A percentile compares a stretch with the other conserved stretches of the same genome.
These are phyloP conservation scores for Penicillium cataractarum DNA, from an alignment of 495 filamentous ascomycete genomes.

Conservation along the genomic window DNA sequence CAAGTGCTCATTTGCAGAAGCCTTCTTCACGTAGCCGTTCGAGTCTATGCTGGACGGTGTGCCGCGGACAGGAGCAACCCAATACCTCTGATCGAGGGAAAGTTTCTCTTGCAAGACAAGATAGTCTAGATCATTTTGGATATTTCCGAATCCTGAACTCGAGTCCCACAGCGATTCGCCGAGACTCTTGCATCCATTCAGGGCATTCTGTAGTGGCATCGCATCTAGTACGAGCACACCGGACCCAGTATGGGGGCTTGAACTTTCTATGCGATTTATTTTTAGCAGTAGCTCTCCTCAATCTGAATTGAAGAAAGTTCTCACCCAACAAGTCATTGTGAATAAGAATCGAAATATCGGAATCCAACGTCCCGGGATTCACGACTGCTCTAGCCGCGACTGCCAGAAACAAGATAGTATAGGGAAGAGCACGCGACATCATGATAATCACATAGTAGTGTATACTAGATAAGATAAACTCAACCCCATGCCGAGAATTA, in stretches of 20 bases:
- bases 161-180: constrained; percentile 25
- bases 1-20: constrained; percentile 10
- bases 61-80: constrained; percentile 17
- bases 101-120: constrained; percentile 19
- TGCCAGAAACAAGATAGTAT: constrained; percentile 6
- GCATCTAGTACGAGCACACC: constrained; percentile 25
- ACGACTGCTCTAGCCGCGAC: constrained; percentile 12
- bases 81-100: constrained; percentile 16
- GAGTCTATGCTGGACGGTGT: constrained; percentile 17
- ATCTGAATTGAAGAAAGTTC: background rate
- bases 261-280: constrained; percentile 10
- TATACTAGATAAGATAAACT: background rate
- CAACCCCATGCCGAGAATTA: constrained; percentile 6
- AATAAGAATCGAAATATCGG: constrained; percentile 28
- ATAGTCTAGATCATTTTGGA: constrained; percentile 18
- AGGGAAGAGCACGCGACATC: background rate
- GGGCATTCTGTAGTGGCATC: constrained; percentile 23
- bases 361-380: constrained; percentile 18
- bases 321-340: constrained; percentile 30
- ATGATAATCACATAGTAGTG: background rate
- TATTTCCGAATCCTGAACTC: background rate
- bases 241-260: constrained; percentile 21
- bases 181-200: constrained; percentile 18
- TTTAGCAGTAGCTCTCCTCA: background rate
- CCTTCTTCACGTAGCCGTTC: constrained; percentile 15